Base-by-base conservation (phyloP, 164 flowering plant genomes). In the Tetracentron sinense region DNA sequence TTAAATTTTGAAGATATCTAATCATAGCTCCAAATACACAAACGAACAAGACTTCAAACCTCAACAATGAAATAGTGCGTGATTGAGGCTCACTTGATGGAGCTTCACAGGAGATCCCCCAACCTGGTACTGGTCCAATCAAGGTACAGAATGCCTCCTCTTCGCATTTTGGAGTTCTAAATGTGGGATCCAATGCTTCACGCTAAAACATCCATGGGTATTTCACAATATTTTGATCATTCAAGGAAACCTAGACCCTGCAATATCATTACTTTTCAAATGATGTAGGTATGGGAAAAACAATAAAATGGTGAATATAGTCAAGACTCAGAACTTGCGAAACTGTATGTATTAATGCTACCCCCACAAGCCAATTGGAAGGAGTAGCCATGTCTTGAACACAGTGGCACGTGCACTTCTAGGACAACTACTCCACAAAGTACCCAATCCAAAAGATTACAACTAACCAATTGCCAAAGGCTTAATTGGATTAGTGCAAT, bases 101-200 rank as follows among this genome's bases (percentile, higher is more conserved):
- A 87, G 90, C 97, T 94, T 94, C 97, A 56, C 97, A 91, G 99
- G 97, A 72, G 93, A 97, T 91, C 97, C 68, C 97, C 99, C 97
- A 76, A 65, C 95, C 97, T 88, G 97, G 68, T 94, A 89, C 97
- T 94, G 57, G 83, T 91, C 99, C 96, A 85, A 63, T 83, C 90
- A 90, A 88, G 88, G 55, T 48, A 46, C 20, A 54, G 42, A 21
- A 29, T 53, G 53, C 63, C 60, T 76, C 95, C 92, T 81, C 87
- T 35, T 68, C 52, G 87, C 95, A 89, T 86, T 83, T 91, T 92
- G 92, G 95, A 90, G 88, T 86, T 85, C 93, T 68, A 65, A 64
- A 23, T 47, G 55, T 71, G 93, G 92, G 91, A 86, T 92, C 98
- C 96, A 92, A 89, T 92, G 98, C 93, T 78, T 89, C 95, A 87